Base-by-base conservation (phyloP, 1,139 yeast genomes). In the Nadsonia commutata region DNA sequence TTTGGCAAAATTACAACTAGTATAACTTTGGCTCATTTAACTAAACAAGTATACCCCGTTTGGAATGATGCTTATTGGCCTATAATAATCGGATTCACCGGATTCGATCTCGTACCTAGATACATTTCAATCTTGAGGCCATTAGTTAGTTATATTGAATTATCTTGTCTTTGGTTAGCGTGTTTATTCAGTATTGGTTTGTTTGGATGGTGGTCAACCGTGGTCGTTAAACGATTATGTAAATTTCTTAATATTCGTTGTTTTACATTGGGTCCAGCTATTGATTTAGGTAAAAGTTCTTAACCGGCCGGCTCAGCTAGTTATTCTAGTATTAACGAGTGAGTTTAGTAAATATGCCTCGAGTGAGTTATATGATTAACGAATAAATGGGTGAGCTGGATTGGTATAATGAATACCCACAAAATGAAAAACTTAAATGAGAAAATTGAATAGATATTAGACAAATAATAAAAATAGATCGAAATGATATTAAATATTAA, bases 1-100 rank as follows among this genome's bases (percentile, higher is more conserved):
- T 85, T 81, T 46, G 90, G 88, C 9, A 69, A 90, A 53, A 74
- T 79, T 50, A 64, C 70, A 6, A 66, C 71, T 2, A 55, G 65
- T 21, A 60, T 66, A 39, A 81, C 81, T 51, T 66, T 79, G 50
- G 81, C 81, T 16, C 93, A 81, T 59, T 71, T 81, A 53, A 80
- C 90, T 31, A 59, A 72, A 42, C 86, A 79, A 56, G 62, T 64
- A 17, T 81, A 78, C 65, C 93, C 93, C 20, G 54, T 53, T 45
- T 58, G 65, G 60, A 61, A 62, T 22, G 42, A 31, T 20, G 21
- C 31, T 20, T 39, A 19, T 17, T 27, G 33, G 33, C 33, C 33
- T 4, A 3, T 27, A 9, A 4, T 27, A 4, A 27, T 27, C 16
- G 33, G 33, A 13, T 27, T 27, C 16, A 16, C 16, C 16, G 9